These are phyloP conservation scores for Nannochloropsis gaditana DNA, from an alignment of 108 stramenopile genomes.

Conservation along the genomic window DNA sequence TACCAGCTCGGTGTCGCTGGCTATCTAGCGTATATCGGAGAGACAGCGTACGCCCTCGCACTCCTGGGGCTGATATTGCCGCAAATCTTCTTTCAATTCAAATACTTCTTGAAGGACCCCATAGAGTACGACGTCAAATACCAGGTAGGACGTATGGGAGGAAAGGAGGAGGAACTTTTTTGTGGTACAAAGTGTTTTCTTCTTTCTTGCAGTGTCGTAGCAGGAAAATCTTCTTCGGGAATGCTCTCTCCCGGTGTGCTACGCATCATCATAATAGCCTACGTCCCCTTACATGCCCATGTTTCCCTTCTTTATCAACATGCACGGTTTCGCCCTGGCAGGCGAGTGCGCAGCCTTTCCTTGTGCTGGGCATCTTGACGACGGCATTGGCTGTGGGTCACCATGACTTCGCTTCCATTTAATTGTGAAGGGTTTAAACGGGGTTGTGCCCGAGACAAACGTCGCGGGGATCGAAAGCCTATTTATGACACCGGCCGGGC, in stretches of 20 bases:
- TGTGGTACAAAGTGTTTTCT: too few species aligned
- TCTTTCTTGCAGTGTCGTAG: too few species aligned
- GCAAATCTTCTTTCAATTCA: constrained; percentile 84
- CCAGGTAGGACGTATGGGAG: not conserved
- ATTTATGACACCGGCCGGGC: too few species aligned
- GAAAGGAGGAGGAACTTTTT: too few species aligned
- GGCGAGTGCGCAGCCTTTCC: constrained; percentile 83
- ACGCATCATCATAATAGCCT: too few species aligned
- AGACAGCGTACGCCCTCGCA: constrained; percentile 69
- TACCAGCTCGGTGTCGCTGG: constrained; percentile 65
- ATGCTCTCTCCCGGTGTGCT: too few species aligned
- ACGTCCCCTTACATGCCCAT: not conserved
- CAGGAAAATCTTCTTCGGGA: too few species aligned
- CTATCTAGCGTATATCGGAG: constrained; percentile 71
- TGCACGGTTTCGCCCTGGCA: constrained; percentile 40
- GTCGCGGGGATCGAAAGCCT: too few species aligned
- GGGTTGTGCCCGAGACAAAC: too few species aligned
- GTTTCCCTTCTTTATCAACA: not conserved
- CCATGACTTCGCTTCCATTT: constrained; percentile 61
- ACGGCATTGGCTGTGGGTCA: constrained; percentile 84
- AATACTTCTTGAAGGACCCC: constrained; percentile 81
- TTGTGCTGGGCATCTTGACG: constrained; percentile 83
- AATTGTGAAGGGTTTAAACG: not conserved
- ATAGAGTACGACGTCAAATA: constrained; percentile 90
- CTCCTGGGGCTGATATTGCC: constrained; percentile 75